These are phyloP conservation scores for Ettlia oleoabundans DNA, from an alignment of 139 green algal genomes.

Conservation along the genomic window DNA sequence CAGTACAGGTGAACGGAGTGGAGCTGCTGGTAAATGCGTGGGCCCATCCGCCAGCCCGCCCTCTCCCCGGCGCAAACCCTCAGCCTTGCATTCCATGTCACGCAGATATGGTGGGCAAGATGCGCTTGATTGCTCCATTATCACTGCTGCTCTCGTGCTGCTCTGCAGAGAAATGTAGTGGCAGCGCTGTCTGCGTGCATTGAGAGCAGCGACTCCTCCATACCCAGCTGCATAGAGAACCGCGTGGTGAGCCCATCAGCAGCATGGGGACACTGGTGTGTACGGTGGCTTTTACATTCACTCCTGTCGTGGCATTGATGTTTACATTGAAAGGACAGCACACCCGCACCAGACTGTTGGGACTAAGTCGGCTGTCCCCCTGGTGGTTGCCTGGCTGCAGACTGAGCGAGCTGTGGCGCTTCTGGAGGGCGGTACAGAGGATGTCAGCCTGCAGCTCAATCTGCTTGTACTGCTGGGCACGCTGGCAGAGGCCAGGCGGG, in stretches of 20 bases:
- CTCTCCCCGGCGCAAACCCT: too few species aligned
- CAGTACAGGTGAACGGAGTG: neutral
- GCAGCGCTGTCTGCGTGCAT: conserved; percentile 22
- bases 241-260: too few species aligned
- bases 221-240: conserved; percentile 15
- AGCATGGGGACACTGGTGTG: too few species aligned
- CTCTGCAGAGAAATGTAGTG: conserved; percentile 24
- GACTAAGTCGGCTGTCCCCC: too few species aligned
- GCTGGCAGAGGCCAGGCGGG: conserved; percentile 14
- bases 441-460: conserved; percentile 32
- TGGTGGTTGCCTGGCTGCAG: too few species aligned
- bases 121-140: too few species aligned
- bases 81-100: neutral
- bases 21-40: too few species aligned
- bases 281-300: too few species aligned
- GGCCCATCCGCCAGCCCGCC: too few species aligned
- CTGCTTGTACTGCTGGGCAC: conserved; percentile 31
- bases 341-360: too few species aligned
- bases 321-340: too few species aligned
- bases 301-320: too few species aligned
- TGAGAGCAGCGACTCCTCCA: conserved; percentile 13
- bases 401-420: conserved; percentile 3
- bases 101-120: neutral
- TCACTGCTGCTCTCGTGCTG: neutral
- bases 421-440: neutral